Evolutionary conservation across 257 asterid species (phyloP).

Genomic region (Solanum okadae): DNA sequence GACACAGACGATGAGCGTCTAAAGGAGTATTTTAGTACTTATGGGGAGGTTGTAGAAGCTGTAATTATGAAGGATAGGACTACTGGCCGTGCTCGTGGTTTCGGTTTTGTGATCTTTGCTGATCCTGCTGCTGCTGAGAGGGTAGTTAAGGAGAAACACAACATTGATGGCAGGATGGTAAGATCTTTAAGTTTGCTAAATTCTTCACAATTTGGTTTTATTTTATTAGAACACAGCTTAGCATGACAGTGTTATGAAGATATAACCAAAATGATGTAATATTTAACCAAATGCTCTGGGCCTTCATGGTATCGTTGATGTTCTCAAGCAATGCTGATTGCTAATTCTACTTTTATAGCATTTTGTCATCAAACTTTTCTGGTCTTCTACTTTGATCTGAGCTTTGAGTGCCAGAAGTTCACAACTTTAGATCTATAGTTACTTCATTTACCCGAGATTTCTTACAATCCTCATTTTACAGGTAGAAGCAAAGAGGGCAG

Average conservation of each 20-base stretch:
- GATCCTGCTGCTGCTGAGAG: constrained; percentile 13
- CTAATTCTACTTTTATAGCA: not conserved
- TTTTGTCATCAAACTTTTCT: not conserved
- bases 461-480: constrained; percentile 1
- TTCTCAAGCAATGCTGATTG: not conserved
- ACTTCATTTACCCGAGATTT: not conserved
- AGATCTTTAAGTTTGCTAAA: not conserved
- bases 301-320: not conserved
- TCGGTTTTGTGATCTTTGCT: constrained; percentile 12
- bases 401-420: not conserved
- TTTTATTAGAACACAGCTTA: not conserved
- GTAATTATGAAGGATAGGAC: constrained; percentile 13
- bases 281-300: not conserved
- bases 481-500: constrained; percentile 23
- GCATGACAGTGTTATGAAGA: not conserved
- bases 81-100: constrained; percentile 20
- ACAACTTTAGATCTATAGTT: not conserved
- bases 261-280: not conserved
- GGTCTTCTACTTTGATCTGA: not conserved
- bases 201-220: not conserved
- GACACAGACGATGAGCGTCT: constrained; percentile 15
- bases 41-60: constrained; percentile 16
- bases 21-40: constrained; percentile 12
- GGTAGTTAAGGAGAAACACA: constrained; percentile 12
- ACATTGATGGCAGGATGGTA: constrained; percentile 13